Evolutionary conservation across 1,284 basidiomycete genomes (phyloP), one percentile per base, ranked within the genome.

Genomic region (Malassezia caprae): DNA sequence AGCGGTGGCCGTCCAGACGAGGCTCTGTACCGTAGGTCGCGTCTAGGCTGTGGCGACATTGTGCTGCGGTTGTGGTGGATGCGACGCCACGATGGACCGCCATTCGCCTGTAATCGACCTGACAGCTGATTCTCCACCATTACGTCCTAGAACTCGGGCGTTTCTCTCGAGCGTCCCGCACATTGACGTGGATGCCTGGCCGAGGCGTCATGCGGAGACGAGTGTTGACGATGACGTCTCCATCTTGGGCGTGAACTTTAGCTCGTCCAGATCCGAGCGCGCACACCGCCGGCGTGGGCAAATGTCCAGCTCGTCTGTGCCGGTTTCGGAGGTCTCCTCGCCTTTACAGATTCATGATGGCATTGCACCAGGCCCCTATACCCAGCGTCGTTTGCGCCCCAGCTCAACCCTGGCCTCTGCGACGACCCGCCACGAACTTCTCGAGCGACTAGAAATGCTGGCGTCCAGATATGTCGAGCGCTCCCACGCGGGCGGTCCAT

Each of bases 81-180:
- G 41, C 40, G 56, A 32, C 44, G 44, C 21, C 31, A 23, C 43
- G 15, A 56, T 59, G 57, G 15, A 27, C 2, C 19, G 17, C 3
- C 13, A 24, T 0, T 28, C 52, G 12, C 23, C 48, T 12, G 56
- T 65, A n/a, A 66, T 68, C 50, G 66, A 68, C 44, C 56, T 68
- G 27, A 68, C 66, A 5, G 57, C 51, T 21, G 66, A 67, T 19
- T 67, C 63, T 23, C 63, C 67, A 13, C 63, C 65, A 10, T 26
- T 48, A 26, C 40, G 6, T 12, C 35, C 37, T 24, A 43, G 23
- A 11, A 8, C 37, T 10, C n/a, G 27, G 13, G 11, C 41, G 15
- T 28, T 28, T 43, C 41, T 17, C 13, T 11, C 41, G 13, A 27
- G 23, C 7, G 23, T 13, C 7, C 27, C 21, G 6, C 41, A 19